Percentiles rank a stretch among this genome's conserved stretches.
Conservation (phyloP, 225 moss, liverwort and hornwort genomes). For the Marchantia paleacea region DNA sequence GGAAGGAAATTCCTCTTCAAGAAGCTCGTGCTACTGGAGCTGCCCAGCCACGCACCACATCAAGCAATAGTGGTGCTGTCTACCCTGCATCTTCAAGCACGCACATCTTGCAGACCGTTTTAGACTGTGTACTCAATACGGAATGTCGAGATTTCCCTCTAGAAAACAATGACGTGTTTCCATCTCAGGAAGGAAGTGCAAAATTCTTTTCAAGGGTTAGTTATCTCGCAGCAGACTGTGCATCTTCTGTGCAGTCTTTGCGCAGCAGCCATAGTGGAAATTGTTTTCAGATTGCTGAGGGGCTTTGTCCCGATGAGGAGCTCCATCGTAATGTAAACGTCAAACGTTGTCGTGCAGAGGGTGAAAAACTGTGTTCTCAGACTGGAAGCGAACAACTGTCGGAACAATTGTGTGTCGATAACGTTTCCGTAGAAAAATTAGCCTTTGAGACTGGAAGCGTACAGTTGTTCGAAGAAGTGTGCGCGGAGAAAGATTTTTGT, state of each 20-base stretch:
- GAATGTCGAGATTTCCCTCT: neutral
- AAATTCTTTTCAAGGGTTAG: neutral
- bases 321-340: neutral
- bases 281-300: neutral
- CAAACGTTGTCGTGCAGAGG: neutral
- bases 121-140: neutral
- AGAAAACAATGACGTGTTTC: neutral
- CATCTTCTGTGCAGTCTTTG: neutral
- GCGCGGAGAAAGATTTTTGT: neutral
- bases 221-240: neutral
- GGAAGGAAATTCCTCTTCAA: neutral
- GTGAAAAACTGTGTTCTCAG: neutral
- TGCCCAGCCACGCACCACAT: neutral
- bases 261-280: too few species aligned
- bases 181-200: neutral
- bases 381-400: neutral
- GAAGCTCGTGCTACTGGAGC: neutral
- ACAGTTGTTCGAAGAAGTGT: neutral
- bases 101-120: neutral
- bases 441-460: neutral
- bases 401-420: neutral
- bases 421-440: neutral
- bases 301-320: too few species aligned
- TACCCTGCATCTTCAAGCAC: neutral
- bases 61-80: neutral